phyloP scores from a whole-genome alignment of 1,284 basidiomycete genomes.

The Leccinum fuscescens region DNA sequence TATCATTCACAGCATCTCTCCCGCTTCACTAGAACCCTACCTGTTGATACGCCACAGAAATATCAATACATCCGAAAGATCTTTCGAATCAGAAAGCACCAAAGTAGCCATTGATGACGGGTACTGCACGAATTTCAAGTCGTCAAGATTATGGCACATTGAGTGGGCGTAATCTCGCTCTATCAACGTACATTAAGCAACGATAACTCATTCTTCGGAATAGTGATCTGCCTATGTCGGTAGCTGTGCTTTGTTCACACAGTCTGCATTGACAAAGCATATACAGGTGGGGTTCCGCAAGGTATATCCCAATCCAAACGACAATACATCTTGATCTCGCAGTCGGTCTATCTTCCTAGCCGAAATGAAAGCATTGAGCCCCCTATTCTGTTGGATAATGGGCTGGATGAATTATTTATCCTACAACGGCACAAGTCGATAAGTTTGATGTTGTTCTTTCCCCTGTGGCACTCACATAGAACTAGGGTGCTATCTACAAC shows the following conservation, averaged over 20 bases:
- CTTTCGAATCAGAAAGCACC: not conserved
- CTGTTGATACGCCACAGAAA: slow-evolving; percentile 1
- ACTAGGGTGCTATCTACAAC: slow-evolving; percentile 2
- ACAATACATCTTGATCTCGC: not conserved
- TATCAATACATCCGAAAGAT: slow-evolving; percentile 11
- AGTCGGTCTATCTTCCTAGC: not conserved
- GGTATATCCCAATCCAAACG: not conserved
- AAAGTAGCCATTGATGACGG: not conserved
- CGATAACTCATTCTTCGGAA: slow-evolving; percentile 5
- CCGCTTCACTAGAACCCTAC: not conserved
- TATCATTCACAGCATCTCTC: slow-evolving; percentile 1
- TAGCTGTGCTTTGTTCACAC: not conserved
- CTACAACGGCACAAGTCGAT: not conserved
- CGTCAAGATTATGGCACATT: not conserved
- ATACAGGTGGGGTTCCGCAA: not conserved
- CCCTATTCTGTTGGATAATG: slow-evolving; percentile 4
- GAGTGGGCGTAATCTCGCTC: slow-evolving; percentile 15
- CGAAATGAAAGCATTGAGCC: not conserved
- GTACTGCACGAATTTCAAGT: slow-evolving; percentile 1
- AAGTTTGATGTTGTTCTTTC: slow-evolving; percentile 1
- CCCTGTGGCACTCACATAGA: slow-evolving; percentile 1
- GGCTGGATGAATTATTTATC: slow-evolving; percentile 6
- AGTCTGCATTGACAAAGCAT: not conserved
- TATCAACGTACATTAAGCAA: slow-evolving; percentile 9
- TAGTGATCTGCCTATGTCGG: not conserved